Evolutionary conservation across 2,329 filamentous ascomycete genomes (phyloP).

Genomic region (Trichoderma hamatum): DNA sequence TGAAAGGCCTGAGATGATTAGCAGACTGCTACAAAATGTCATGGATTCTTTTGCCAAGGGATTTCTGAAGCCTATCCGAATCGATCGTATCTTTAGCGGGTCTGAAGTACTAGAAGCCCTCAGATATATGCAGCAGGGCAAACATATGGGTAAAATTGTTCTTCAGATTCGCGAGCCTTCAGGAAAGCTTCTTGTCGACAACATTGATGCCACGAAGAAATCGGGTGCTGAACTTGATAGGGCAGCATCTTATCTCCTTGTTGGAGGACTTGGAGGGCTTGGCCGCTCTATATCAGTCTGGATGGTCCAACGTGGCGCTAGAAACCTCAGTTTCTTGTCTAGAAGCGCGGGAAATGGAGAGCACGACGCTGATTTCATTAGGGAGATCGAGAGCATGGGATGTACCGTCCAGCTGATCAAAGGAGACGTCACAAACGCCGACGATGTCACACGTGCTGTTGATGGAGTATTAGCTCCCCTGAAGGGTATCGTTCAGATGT

Average conservation of each 20-base stretch:
- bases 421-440: no score
- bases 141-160: conserved; percentile 40
- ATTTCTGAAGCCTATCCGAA: no score
- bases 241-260: conserved; percentile 31
- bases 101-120: no score
- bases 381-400: no score
- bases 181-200: neutral
- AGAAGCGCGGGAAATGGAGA: conserved; percentile 21
- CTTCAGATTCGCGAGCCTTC: no score
- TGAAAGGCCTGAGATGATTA: neutral
- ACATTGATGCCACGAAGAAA: neutral
- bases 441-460: no score
- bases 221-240: no score
- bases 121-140: conserved; percentile 28
- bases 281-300: conserved; percentile 36
- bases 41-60: no score
- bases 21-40: neutral
- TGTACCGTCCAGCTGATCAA: no score
- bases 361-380: conserved; percentile 29
- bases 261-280: conserved; percentile 41
- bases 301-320: conserved; percentile 37
- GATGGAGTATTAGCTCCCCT: conserved; percentile 34
- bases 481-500: conserved; percentile 44
- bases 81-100: no score
- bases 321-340: neutral